Conservation (phyloP, 495 filamentous ascomycete species). For the Trichocladium uniseriatum region DNA sequence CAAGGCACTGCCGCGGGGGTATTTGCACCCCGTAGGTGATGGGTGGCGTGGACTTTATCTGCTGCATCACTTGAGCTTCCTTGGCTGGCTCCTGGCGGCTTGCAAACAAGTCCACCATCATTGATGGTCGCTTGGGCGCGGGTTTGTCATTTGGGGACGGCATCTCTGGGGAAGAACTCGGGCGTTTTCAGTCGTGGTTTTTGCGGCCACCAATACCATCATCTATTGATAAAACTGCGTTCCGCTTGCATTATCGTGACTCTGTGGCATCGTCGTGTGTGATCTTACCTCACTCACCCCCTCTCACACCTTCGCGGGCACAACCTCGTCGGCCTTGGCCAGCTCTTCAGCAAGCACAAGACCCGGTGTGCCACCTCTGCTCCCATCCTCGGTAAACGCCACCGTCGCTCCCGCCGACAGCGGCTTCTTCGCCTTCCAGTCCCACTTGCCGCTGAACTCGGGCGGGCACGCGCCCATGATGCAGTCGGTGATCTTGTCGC, state of each 20-base stretch:
- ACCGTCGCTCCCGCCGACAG: constrained; percentile 10
- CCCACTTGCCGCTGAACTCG: constrained; percentile 58
- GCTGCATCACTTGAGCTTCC: background rate
- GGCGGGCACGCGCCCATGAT: constrained; percentile 47
- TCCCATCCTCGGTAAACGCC: constrained; percentile 55
- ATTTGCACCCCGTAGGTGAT: background rate
- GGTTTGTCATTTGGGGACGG: background rate
- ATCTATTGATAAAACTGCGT: background rate
- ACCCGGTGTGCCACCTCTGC: constrained; percentile 48
- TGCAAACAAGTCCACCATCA: background rate
- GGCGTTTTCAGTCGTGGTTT: background rate
- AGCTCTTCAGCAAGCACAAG: constrained; percentile 47
- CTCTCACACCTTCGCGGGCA: background rate
- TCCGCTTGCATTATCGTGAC: background rate
- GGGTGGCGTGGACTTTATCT: background rate
- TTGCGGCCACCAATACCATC: background rate
- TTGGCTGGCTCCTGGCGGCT: background rate
- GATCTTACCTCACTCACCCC: background rate
- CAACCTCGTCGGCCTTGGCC: constrained; percentile 17
- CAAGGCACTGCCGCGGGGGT: background rate
- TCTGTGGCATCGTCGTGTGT: background rate
- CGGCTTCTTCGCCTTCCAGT: constrained; percentile 41
- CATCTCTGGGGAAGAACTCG: background rate
- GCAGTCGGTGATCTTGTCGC: constrained; percentile 64
- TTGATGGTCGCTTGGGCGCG: background rate